Evolutionary conservation across 768 basidiomycete genomes (phyloP).

Genomic region (Calocera cornea): DNA sequence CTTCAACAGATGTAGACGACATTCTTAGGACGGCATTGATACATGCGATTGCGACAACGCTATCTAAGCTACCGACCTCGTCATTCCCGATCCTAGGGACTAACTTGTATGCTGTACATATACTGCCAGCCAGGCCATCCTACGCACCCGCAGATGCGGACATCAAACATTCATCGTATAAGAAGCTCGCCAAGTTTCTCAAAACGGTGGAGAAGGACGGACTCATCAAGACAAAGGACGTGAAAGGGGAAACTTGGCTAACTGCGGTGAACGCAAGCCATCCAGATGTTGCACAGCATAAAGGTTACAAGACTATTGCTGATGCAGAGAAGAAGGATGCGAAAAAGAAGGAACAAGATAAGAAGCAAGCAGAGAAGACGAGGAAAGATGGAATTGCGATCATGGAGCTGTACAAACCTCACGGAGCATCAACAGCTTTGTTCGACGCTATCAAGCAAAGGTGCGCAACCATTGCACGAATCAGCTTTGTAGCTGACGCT

Average conservation of each 20-base stretch:
- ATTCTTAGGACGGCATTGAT: constrained; percentile 49
- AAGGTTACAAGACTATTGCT: constrained; percentile 43
- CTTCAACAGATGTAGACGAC: constrained; percentile 36
- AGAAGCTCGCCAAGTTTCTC: constrained; percentile 70
- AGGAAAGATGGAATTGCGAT: constrained; percentile 41
- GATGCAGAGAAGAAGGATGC: constrained; percentile 51
- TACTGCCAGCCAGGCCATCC: constrained; percentile 72
- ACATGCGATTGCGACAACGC: constrained; percentile 41
- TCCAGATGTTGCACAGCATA: constrained; percentile 41
- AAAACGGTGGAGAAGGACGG: constrained; percentile 62
- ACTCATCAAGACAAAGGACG: constrained; percentile 57
- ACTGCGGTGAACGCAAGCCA: constrained; percentile 44
- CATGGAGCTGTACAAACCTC: constrained; percentile 65
- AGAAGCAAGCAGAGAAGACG: constrained; percentile 32
- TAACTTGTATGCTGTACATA: constrained; percentile 56
- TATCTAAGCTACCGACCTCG: constrained; percentile 31
- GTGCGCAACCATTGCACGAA: constrained; percentile 28
- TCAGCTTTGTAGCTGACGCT: neutral
- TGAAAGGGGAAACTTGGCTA: constrained; percentile 28
- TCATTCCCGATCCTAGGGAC: constrained; percentile 67
- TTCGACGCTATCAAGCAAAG: constrained; percentile 51
- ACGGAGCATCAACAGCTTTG: constrained; percentile 39
- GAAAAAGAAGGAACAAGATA: constrained; percentile 43
- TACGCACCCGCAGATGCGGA: constrained; percentile 31
- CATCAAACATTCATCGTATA: constrained; percentile 67